phyloP scores from a whole-genome alignment of 768 basidiomycete species.

The Podaxis rugospora region DNA sequence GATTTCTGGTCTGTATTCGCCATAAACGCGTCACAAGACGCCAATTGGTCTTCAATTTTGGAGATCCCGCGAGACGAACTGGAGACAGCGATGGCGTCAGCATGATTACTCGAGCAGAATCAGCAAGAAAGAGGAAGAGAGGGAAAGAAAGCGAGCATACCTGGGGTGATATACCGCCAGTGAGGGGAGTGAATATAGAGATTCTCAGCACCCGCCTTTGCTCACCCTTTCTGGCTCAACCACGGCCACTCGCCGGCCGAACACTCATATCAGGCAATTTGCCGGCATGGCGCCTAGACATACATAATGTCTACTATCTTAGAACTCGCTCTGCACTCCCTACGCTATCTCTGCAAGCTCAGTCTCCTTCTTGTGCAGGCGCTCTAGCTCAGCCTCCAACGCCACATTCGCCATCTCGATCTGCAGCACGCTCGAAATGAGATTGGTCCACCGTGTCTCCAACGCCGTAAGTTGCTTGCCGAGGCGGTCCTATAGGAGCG shows the following conservation, averaged over 20 bases:
- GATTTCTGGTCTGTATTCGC: slow-evolving; percentile 55
- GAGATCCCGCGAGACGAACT: slow-evolving; percentile 11
- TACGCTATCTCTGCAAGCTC: slow-evolving; percentile 48
- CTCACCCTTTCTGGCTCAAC: slow-evolving; percentile 15
- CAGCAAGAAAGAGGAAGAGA: not conserved
- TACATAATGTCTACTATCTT: not conserved
- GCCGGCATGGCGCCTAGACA: slow-evolving; percentile 11
- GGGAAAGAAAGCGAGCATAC: slow-evolving; percentile 21
- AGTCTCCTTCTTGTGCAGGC: slow-evolving; percentile 52
- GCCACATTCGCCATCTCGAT: slow-evolving; percentile 95
- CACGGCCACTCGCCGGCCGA: slow-evolving; percentile 18
- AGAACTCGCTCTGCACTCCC: not conserved
- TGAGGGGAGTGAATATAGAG: slow-evolving; percentile 21
- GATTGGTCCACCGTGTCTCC: slow-evolving; percentile 89
- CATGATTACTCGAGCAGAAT: not conserved
- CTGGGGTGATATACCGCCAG: slow-evolving; percentile 24
- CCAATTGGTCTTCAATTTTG: slow-evolving; percentile 23
- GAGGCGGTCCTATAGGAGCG: slow-evolving; percentile 53
- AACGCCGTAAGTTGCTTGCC: slow-evolving; percentile 77
- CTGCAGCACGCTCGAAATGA: slow-evolving; percentile 87
- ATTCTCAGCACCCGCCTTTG: slow-evolving; percentile 11
- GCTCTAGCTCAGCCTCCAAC: slow-evolving; percentile 74
- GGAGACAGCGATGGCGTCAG: slow-evolving; percentile 4
- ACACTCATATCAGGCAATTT: slow-evolving; percentile 9
- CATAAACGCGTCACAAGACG: slow-evolving; percentile 82